Evolutionary conservation across 2,329 filamentous ascomycete genomes (phyloP).

Genomic region (Penicillium sp.): DNA sequence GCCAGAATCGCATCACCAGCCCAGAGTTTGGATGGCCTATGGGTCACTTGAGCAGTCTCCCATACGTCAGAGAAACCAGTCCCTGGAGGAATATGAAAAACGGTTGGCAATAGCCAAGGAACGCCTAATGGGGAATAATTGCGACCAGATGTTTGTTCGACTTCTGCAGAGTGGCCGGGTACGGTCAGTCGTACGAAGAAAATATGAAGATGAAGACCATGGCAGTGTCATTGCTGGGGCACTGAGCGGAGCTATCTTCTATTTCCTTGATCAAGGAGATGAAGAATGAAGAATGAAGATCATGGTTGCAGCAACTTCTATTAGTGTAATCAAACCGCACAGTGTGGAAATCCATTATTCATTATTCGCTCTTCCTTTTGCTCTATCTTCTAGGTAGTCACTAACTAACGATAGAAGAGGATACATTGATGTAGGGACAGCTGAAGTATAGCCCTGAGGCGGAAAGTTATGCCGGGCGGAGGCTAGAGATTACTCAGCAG

Average conservation of each 20-base stretch:
- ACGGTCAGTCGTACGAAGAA: slow-evolving; percentile 13
- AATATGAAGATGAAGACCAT: slow-evolving; percentile 34
- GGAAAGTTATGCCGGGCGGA: background rate
- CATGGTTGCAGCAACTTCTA: background rate
- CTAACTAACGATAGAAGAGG: no score
- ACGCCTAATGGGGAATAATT: slow-evolving; percentile 29
- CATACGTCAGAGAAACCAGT: slow-evolving; percentile 27
- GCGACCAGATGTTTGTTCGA: slow-evolving; percentile 19
- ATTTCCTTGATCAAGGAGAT: slow-evolving; percentile 13
- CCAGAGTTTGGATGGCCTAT: slow-evolving; percentile 34
- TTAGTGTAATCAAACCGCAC: background rate
- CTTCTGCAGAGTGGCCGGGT: slow-evolving; percentile 16
- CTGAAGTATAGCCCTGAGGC: background rate
- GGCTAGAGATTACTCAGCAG: background rate
- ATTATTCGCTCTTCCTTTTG: background rate
- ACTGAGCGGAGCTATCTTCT: slow-evolving; percentile 24
- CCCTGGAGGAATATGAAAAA: slow-evolving; percentile 30
- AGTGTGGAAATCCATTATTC: background rate
- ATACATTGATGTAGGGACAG: background rate
- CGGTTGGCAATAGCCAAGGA: slow-evolving; percentile 14
- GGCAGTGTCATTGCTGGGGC: slow-evolving; percentile 31
- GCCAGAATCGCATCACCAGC: slow-evolving; percentile 5
- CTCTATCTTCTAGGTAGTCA: background rate
- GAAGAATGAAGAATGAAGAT: background rate
- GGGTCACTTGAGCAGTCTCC: slow-evolving; percentile 37